phyloP scores from a whole-genome alignment of 2,329 filamentous ascomycete genomes.

The Sclerotinia subarctica region DNA sequence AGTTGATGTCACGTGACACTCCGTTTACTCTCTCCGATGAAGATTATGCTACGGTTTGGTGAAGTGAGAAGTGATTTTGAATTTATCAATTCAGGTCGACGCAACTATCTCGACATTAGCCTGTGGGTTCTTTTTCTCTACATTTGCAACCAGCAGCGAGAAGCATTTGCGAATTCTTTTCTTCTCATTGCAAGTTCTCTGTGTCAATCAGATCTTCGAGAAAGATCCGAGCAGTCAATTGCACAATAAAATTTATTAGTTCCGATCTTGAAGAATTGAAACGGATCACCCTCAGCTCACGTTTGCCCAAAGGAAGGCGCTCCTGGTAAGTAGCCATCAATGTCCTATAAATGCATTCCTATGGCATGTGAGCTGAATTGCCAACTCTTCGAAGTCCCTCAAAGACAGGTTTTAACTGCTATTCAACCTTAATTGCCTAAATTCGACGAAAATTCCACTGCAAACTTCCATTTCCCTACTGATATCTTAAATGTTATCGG shows the following conservation, averaged over 20 bases:
- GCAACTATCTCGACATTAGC: not conserved
- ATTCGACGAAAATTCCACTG: not conserved
- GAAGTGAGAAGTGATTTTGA: not conserved
- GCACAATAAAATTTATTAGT: not conserved
- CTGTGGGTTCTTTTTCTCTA: too few species aligned
- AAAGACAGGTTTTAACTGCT: not conserved
- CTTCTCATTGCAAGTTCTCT: not conserved
- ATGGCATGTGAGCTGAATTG: not conserved
- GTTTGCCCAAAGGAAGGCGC: not conserved
- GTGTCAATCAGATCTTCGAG: not conserved
- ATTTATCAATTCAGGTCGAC: not conserved
- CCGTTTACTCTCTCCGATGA: not conserved
- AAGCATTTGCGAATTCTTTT: not conserved
- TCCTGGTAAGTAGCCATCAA: not conserved
- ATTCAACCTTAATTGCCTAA: not conserved
- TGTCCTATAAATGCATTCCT: not conserved
- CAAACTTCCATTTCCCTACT: accelerated
- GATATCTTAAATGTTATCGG: not conserved
- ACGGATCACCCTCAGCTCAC: not conserved
- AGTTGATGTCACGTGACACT: not conserved
- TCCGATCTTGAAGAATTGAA: not conserved
- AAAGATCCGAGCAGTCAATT: not conserved
- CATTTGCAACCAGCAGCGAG: not conserved
- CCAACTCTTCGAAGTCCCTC: not conserved
- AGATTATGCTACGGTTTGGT: not conserved